Evolutionary conservation across 2,329 filamentous ascomycete species (phyloP), one percentile per base, ranked within the genome.

Genomic region (Aspergillus jensenii): DNA sequence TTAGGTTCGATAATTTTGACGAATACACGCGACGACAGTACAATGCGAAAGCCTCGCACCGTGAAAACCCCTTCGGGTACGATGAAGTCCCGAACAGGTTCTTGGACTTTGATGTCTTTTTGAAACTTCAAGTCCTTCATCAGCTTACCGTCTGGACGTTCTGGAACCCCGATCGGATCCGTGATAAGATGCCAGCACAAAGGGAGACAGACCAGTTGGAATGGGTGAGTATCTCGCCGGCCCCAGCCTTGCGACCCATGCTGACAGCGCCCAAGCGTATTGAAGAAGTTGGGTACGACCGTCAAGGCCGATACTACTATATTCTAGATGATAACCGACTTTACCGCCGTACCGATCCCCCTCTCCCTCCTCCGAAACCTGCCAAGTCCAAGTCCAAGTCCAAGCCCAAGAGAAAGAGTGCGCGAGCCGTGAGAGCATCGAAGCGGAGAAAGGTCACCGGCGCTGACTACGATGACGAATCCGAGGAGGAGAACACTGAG

Each of bases 11-110:
- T 3, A 88, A 95, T 49, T 96, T 98, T 67, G 92, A 98, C 71
- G 92, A 97, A 69, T 96, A 97, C 72, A 89, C 92, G 35, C 87
- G 92, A 66, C 89, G 92, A 59, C 93, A 97, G 74, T 99, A 92
- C 73, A 77, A 89, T 53, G 83, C 87, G n/a, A 96, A 91, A 76
- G 87, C 89, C 2, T 89, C 92, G 3, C 63, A 74, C 47, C 74
- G 84, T 11, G 83, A 83, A 55, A 98, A 97, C 69, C 93, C 93
- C 0, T 97, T 96, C 68, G 93, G 93, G 47, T 82, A 85, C 23
- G 89, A 87, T 3, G 91, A 95, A 65, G 77, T 81, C 5, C 87
- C 91, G 1, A 81, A 81, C 35, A 89, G 83, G 53, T 99, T 99
- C 71, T 79, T 85, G 63, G 86, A 92, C 46, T 90, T 99, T 55